Evolutionary conservation across 2,329 filamentous ascomycete genomes (phyloP), one percentile per base, ranked within the genome.

Genomic region (Diplodia sapinea): DNA sequence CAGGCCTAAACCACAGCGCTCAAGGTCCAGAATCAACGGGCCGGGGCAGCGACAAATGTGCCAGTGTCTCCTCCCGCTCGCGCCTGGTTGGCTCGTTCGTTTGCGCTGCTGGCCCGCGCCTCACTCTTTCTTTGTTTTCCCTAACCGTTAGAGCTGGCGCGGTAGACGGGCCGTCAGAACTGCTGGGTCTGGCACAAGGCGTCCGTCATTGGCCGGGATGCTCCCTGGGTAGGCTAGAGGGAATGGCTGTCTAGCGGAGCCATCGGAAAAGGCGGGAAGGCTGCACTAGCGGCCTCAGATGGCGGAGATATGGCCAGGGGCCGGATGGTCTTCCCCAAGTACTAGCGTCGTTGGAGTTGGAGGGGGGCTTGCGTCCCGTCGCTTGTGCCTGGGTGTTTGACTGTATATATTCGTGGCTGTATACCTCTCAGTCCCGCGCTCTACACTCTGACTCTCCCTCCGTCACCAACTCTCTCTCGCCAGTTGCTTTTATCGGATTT

Each of bases 251-350:
- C 59, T 51, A 51, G 29, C 59, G 59, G 59, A 23, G 50, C 59
- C 31, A 63, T 63, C 59, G 59, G 59, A 63, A 51, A 51, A 20
- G 43, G 20, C 59, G 59, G 59, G 59, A 63, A 51, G 59, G 59
- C 59, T 63, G 59, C 59, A n/a, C 59, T 63, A 63, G 59, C 59
- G 59, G 59, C 59, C 36, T 63, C 59, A 63, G 59, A 63, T 63
- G 47, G 59, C n/a, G 47, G 47, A 63, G 59, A 47, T 63, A 51
- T 63, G 59, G n/a, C 50, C 59, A 63, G 59, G 59, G 59, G 59
- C 47, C 50, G 43, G 43, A 63, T 38, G 50, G 43, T 33, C 47
- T 63, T 51, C 59, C 43, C 59, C 43, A 38, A 51, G 13, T 47
- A 11, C 47, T 63, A 63, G 59, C 31, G 59, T 63, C 17, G 31